Base-by-base conservation (phyloP, 202 grass and related monocot species). In the Setaria italica region DNA sequence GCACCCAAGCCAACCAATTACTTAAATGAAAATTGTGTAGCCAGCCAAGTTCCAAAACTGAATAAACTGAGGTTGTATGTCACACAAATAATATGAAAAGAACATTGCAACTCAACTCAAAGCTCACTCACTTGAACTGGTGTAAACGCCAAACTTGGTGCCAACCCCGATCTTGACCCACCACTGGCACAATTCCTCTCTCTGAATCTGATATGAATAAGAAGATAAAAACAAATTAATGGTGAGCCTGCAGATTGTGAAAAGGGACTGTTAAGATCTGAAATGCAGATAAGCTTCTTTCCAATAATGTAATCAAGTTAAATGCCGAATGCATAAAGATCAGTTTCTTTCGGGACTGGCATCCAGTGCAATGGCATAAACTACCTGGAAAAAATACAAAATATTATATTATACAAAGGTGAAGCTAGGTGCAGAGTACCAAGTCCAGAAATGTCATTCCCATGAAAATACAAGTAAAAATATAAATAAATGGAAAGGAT, bases 111-210 rank as follows among this genome's bases (percentile, higher is more conserved):
- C 15, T 37, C 8, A 55, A 74, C 14, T 14, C 14, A 56, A 42
- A 64, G 9, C 19, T 1, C 78, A 35, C 84, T 86, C 76, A 92
- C 94, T 68, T 97, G 94, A 69, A 94, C 88, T 81, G 94, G 90
- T 47, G 86, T 92, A 62, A 97, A 92, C 69, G 86, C 86, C 16
- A 94, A 89, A 87, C 88, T 94, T 79, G 92, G 94, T 48, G 90
- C 92, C 85, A 97, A 67, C 69, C 92, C 92, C 37, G 88, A 92
- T 65, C 83, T 97, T 17, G 84, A 88, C 20, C 86, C 90, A 17
- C 92, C 77, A 59, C 90, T 92, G 58, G 84, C 86, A 78, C 80
- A 90, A 39, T 51, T 88, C 80, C 86, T 97, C 90, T 91, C 88
- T 74, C 94, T 94, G 69, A 91, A 90, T 82, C 91, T 94, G 72